Base-by-base conservation (phyloP, 495 filamentous ascomycete species). In the Beverwykella pulmonaria region DNA sequence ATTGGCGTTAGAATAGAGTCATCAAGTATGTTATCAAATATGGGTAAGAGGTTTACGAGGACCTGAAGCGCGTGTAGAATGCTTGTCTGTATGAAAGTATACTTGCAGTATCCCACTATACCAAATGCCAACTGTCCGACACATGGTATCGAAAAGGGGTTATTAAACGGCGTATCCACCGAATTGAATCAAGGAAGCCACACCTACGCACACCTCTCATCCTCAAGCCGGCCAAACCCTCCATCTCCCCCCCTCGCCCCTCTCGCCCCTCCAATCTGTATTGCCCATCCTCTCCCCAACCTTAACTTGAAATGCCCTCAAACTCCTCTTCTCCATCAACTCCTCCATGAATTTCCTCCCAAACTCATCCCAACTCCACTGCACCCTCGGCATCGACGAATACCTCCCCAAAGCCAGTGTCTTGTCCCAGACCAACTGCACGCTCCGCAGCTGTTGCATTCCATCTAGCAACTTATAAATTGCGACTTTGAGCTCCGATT, bases 381-480 rank as follows among this genome's bases (percentile, higher is more conserved):
- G 27, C 47, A 26, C 20, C 7, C 1, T 48, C 10, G 17, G 14
- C 47, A 17, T 19, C 20, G 4, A 22, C 6, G 8, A 48, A 27
- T 12, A 27, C 25, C 6, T 25, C 1, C 57, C 17, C 6, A 52
- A n/a, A 1, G 29, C 15, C 34, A 26, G 1, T 12, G 32, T 22
- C 23, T 39, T 58, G 1, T 68, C 59, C 65, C 65, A 68, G 8
- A 68, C 59, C 25, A 68, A n/a, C 12, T 58, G 36, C 30, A 68
- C 22, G 27, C 26, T 53, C 19, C 66, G 20, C 34, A 69, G 48
- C 61, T 58, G 61, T 26, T 30, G 20, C 66, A 64, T 58, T 8
- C 22, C 5, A 9, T 6, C 27, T 1, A 68, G 22, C 41, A 68
- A 12, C 25, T 20, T n/a, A 19, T 10, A n/a, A 17, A 65, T 30